phyloP scores from a whole-genome alignment of 2,329 filamentous ascomycete species.

The Colletotrichum sp. region DNA sequence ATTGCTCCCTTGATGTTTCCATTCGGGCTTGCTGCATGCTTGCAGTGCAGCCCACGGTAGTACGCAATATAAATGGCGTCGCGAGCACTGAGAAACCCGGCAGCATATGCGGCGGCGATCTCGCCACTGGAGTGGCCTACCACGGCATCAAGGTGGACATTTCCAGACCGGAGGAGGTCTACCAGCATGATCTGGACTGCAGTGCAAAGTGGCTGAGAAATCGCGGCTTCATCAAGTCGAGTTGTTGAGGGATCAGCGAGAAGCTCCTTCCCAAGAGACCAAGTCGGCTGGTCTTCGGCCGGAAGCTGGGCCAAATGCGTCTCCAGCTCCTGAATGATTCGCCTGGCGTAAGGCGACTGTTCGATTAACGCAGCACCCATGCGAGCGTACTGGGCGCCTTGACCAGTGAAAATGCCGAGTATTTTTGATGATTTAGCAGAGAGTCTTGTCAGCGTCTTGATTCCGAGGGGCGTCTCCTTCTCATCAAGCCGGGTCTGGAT shows the following conservation, averaged over 20 bases:
- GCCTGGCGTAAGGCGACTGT: neutral
- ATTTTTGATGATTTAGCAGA: conserved; percentile 24
- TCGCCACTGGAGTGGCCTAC: conserved; percentile 57
- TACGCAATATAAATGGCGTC: conserved; percentile 31
- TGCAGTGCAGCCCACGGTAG: conserved; percentile 21
- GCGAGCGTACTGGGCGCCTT: conserved; percentile 34
- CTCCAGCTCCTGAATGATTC: conserved; percentile 26
- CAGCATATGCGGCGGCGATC: conserved; percentile 55
- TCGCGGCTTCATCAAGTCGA: conserved; percentile 23
- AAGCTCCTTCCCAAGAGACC: conserved; percentile 30
- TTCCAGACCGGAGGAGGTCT: conserved; percentile 30
- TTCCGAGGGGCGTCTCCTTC: neutral
- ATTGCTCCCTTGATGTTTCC: conserved; percentile 24
- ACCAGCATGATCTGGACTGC: conserved; percentile 29
- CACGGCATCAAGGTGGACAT: conserved; percentile 38
- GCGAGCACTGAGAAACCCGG: conserved; percentile 38
- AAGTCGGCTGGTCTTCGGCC: conserved; percentile 26
- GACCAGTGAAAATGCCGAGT: conserved; percentile 34
- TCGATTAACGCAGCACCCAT: conserved; percentile 27
- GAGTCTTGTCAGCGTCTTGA: neutral
- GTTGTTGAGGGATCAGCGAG: conserved; percentile 13
- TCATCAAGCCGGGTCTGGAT: conserved; percentile 2
- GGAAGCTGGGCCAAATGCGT: conserved; percentile 20
- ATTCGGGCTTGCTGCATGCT: neutral
- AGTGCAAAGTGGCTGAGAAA: conserved; percentile 19